phyloP scores from a whole-genome alignment of 305 asterid species.

The Withania somnifera region DNA sequence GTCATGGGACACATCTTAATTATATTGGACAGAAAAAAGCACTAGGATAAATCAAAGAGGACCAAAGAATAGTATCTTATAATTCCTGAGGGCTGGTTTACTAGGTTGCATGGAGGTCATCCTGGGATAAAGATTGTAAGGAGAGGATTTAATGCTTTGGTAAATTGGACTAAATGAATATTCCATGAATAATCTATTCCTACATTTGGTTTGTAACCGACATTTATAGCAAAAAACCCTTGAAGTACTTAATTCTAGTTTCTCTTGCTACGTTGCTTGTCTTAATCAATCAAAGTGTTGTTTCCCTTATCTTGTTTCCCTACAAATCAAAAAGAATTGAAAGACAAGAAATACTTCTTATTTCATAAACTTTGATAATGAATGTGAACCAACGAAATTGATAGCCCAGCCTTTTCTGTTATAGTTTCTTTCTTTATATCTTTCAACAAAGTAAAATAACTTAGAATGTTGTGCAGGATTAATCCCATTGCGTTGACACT shows the following conservation, averaged over 20 bases:
- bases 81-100: neutral
- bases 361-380: neutral
- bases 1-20: conserved; percentile 3
- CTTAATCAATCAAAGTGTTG: neutral
- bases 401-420: neutral
- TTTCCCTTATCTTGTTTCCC: neutral
- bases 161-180: neutral
- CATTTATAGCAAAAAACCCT: neutral
- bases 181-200: neutral
- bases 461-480: conserved; percentile 46
- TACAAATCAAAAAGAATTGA: neutral
- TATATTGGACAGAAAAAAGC: neutral
- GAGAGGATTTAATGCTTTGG: neutral
- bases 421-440: neutral
- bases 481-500: conserved; percentile 68
- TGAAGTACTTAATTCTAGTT: neutral
- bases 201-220: neutral
- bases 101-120: neutral
- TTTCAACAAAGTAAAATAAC: neutral
- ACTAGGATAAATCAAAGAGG: neutral
- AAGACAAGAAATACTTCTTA: neutral
- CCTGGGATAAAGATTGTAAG: neutral
- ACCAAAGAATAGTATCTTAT: neutral
- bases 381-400: neutral
- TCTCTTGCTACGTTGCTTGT: neutral